phyloP scores from a whole-genome alignment of 495 filamentous ascomycete species.

The Amorphotheca resinae region DNA sequence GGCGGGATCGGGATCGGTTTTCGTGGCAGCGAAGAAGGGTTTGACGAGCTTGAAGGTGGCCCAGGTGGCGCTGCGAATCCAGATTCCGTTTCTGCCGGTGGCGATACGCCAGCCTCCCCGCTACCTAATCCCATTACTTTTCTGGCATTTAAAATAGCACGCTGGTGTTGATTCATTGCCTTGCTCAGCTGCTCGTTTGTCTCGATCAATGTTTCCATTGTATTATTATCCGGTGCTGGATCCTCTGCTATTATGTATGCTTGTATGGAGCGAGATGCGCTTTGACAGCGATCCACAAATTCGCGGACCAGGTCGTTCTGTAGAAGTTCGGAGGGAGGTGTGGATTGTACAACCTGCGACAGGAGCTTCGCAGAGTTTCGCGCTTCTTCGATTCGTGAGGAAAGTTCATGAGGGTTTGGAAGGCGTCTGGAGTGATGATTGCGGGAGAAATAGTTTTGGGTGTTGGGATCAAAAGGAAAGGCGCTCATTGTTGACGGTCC shows the following conservation, averaged over 20 bases:
- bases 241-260: slow-evolving; percentile 67
- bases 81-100: slow-evolving; percentile 13
- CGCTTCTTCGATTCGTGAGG: slow-evolving; percentile 77
- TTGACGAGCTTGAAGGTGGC: slow-evolving; percentile 9
- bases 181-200: slow-evolving; percentile 80
- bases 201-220: slow-evolving; percentile 83
- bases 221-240: slow-evolving; percentile 81
- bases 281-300: slow-evolving; percentile 77
- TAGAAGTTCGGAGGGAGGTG: slow-evolving; percentile 61
- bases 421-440: slow-evolving; percentile 32
- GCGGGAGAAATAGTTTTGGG: slow-evolving; percentile 21
- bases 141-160: slow-evolving; percentile 64
- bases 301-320: slow-evolving; percentile 80
- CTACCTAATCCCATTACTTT: slow-evolving; percentile 23
- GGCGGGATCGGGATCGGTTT: slow-evolving; percentile 14
- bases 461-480: slow-evolving; percentile 13
- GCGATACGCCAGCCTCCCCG: slow-evolving; percentile 4
- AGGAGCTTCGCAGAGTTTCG: slow-evolving; percentile 81
- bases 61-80: slow-evolving; percentile 13
- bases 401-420: slow-evolving; percentile 68
- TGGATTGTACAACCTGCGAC: slow-evolving; percentile 75
- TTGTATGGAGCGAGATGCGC: slow-evolving; percentile 66
- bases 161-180: slow-evolving; percentile 67
- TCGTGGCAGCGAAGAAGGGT: not conserved
- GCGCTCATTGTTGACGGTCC: slow-evolving; percentile 9